phyloP scores from a whole-genome alignment of 371 early-diverging fungal species.

The Funneliformis caledonium region DNA sequence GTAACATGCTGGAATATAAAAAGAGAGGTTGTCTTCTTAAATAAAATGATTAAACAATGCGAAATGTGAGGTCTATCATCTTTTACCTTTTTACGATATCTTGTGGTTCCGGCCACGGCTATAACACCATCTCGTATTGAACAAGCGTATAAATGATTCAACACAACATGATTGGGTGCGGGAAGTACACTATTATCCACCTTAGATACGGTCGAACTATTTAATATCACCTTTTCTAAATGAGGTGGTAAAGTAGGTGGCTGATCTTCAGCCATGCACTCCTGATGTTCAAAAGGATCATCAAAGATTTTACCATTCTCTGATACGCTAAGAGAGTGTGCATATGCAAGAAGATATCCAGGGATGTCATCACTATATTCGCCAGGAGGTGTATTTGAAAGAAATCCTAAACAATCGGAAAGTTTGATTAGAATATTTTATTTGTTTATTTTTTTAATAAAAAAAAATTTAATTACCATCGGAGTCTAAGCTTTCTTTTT shows the following conservation, averaged over 20 bases:
- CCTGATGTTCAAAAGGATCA: conserved; percentile 39
- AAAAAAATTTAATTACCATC: neutral
- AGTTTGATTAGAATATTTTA: neutral
- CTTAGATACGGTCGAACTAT: conserved; percentile 64
- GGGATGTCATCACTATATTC: conserved; percentile 18
- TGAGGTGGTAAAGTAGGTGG: conserved; percentile 93
- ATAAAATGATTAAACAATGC: neutral
- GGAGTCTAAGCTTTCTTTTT: conserved; percentile 36
- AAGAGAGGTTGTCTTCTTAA: neutral
- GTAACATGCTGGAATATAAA: conserved; percentile 67
- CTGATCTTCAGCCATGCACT: conserved; percentile 53
- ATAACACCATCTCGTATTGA: conserved; percentile 95
- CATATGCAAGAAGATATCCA: conserved; percentile 18
- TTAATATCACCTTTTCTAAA: conserved; percentile 87
- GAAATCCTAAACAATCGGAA: conserved; percentile 10
- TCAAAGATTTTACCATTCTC: conserved; percentile 15
- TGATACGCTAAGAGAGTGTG: conserved; percentile 30
- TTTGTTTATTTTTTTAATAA: neutral
- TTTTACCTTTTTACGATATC: conserved; percentile 85
- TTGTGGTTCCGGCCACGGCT: conserved; percentile 87
- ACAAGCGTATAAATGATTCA: conserved; percentile 96
- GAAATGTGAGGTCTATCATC: conserved; percentile 37
- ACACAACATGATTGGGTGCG: conserved; percentile 90
- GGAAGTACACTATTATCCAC: conserved; percentile 83
- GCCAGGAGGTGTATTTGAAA: conserved; percentile 36